Conservation (phyloP, 2,329 filamentous ascomycete genomes). For the Arthrobotrys musiformis region DNA sequence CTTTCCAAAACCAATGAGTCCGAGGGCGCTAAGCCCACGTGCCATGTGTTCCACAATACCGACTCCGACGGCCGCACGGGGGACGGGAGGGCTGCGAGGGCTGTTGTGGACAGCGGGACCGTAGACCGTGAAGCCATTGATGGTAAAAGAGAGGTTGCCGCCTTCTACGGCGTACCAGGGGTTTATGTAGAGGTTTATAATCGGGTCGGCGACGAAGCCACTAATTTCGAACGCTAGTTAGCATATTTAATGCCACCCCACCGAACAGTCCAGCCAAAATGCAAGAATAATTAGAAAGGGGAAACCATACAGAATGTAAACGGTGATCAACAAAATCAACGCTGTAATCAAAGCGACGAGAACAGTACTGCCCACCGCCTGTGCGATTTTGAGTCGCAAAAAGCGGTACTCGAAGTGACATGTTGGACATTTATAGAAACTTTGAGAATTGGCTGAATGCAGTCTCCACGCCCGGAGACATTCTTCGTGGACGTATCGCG, state of each 20-base stretch:
- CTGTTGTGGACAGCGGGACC: slow-evolving; percentile 23
- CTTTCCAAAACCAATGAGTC: slow-evolving; percentile 85
- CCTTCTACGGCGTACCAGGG: slow-evolving; percentile 64
- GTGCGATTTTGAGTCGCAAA: slow-evolving; percentile 71
- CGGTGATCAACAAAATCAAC: slow-evolving; percentile 74
- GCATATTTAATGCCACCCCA: not conserved
- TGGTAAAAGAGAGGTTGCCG: slow-evolving; percentile 50
- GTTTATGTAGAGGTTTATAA: slow-evolving; percentile 88
- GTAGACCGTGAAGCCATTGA: slow-evolving; percentile 29
- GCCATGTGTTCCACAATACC: slow-evolving; percentile 85
- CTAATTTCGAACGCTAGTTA: slow-evolving; percentile 68
- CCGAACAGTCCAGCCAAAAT: not conserved
- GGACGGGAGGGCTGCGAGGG: slow-evolving; percentile 1
- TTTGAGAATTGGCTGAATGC: slow-evolving; percentile 75
- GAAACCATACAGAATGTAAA: slow-evolving; percentile 65
- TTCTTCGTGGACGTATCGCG: slow-evolving; percentile 92
- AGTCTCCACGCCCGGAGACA: slow-evolving; percentile 86
- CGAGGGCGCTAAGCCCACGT: slow-evolving; percentile 90
- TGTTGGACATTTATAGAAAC: slow-evolving; percentile 88
- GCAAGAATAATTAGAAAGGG: too few species aligned
- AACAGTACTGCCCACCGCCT: slow-evolving; percentile 70
- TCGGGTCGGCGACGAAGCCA: slow-evolving; percentile 91
- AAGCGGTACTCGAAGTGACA: slow-evolving; percentile 86
- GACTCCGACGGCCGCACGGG: slow-evolving; percentile 62
- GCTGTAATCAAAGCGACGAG: slow-evolving; percentile 78